Evolutionary conservation across 257 asterid genomes (phyloP), one percentile per base, ranked within the genome.

Genomic region (Coffea eugenioides): DNA sequence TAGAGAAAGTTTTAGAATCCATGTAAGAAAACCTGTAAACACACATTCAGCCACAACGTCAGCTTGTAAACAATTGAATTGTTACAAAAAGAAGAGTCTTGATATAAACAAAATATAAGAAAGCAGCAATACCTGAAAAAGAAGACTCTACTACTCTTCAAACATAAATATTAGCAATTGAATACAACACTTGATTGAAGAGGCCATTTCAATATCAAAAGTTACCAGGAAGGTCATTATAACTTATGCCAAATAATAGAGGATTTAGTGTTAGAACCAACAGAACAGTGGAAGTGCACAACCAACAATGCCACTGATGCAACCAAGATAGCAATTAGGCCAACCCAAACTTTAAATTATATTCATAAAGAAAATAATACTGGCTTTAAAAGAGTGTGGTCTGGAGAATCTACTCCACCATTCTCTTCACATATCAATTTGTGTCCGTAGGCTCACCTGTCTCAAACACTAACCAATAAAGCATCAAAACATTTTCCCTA

Each of bases 1-100:
- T 82, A 10, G 94, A 84, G 71, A 75, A 46, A 34, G 85, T 77
- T 74, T 88, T 77, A 71, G 84, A 57, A 74, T 94, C 97, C 98
- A 94, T 94, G 64, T 78, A 79, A 69, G 77, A 62, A 20, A 77
- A 81, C 89, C 93, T 87, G 82, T 54, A 83, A 77, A 57, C 34
- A 75, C 23, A 45, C 36, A 16, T 69, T 23, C 18, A 14, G 34
- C 10, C 14, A 75, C n/a, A 51, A 46, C 21, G 45, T 41, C 64
- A 23, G 31, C 57, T 41, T 39, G 34, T 75, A 52, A 80, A 73
- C 21, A 64, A 34, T 48, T 48, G 36, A 6, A 34, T 74, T 18
- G 18, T 41, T 7, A 14, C 34, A 21, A 20, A 69, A 20, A 9
- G 4, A 68, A 0, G 10, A 13, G 4, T 7, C 46, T 25, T 34